Base-by-base conservation (phyloP, 1,139 yeast genomes). In the Wickerhamomyces sp. region DNA sequence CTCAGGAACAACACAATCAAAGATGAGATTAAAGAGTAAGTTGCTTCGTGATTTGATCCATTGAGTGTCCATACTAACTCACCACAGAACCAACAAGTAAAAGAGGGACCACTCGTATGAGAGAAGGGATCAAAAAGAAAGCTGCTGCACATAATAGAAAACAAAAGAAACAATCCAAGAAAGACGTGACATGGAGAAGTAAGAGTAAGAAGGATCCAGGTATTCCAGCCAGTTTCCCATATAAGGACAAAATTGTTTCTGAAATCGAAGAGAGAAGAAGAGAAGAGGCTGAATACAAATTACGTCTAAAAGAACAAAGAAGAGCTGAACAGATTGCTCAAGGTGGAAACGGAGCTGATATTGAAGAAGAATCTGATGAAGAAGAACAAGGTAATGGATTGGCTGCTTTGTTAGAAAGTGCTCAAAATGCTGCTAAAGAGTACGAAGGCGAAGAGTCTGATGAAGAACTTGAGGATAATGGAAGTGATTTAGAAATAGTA, bases 121-220 rank as follows among this genome's bases (percentile, higher is more conserved):
- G 91, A 65, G 95, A 90, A 67, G 98, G 98, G 56, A 89, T 93
- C 64, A 86, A 89, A 72, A 93, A 90, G 79, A 93, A 93, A 71
- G 91, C 96, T 4, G 78, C 93, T 39, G 97, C 98, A 27, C 94
- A 91, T 59, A 77, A 84, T 57, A 81, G 95, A 67, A 93, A 93
- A 66, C 86, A 86, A 63, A 79, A 76, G 58, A 93, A 93, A 69
- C 57, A 66, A 23, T 78, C 95, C 33, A 93, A 93, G 76, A 90
- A 80, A 64, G 97, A 91, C 64, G 80, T 80, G 8, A 91, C 98
- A 13, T 93, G 99, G 99, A 89, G 79, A 65, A 86, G 96, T 34
- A 81, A 84, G 63, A 69, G 71, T 48, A 79, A 80, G 60, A 91
- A 87, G 68, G 97, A 90, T 64, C 91, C 91, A 9, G 97, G 97